Evolutionary conservation across 75 land plant genomes (phyloP).

Genomic region (Cryptomeria japonica): DNA sequence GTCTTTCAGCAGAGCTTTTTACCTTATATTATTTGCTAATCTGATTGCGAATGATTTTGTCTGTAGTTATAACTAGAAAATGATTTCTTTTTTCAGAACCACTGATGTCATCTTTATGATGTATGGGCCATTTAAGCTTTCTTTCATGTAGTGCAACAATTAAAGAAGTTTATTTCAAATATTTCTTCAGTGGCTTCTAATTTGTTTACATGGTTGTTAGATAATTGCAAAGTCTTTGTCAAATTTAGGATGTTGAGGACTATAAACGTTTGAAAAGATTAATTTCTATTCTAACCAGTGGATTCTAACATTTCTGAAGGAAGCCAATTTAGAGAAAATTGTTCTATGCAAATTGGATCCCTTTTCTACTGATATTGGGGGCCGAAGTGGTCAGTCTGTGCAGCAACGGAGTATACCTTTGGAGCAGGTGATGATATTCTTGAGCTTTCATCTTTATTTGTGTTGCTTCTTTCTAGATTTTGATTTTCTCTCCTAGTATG

Average conservation of each 20-base stretch:
- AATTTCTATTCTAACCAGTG: neutral
- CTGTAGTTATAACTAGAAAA: neutral
- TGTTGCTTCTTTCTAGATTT: neutral
- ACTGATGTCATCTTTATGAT: neutral
- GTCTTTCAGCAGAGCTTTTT: neutral
- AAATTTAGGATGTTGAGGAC: neutral
- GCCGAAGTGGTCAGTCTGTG: slow-evolving; percentile 22
- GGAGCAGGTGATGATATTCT: slow-evolving; percentile 44
- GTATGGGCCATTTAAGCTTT: neutral
- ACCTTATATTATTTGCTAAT: neutral
- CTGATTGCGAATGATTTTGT: neutral
- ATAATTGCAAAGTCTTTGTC: neutral
- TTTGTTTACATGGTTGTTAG: neutral
- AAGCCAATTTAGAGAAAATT: slow-evolving; percentile 37
- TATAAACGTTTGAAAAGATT: neutral
- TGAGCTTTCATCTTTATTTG: neutral
- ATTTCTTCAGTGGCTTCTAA: neutral
- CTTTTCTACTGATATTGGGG: slow-evolving; percentile 36
- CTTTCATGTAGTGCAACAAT: neutral
- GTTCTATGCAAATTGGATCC: slow-evolving; percentile 25
- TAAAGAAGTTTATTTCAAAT: neutral
- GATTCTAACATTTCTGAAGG: slow-evolving; percentile 28
- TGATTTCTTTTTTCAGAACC: neutral
- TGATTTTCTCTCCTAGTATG: neutral
- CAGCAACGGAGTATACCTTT: slow-evolving; percentile 39